These are phyloP conservation scores for Globisporangium yorkense DNA, from an alignment of 352 stramenopile genomes.

Conservation along the genomic window DNA sequence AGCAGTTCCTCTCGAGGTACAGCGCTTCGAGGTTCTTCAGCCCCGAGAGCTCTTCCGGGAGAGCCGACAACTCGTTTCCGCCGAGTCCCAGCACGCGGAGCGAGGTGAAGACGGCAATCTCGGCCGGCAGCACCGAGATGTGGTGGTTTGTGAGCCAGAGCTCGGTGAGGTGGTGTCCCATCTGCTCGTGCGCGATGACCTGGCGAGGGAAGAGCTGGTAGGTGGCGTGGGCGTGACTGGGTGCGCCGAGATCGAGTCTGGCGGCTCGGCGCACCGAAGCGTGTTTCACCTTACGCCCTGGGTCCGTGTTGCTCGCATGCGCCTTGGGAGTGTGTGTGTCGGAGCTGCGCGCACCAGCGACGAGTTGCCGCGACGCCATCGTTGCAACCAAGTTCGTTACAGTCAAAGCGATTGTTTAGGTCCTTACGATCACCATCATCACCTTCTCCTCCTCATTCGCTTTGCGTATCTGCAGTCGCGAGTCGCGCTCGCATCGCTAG, in stretches of 20 bases:
- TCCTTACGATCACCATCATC: no score
- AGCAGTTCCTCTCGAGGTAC: slow-evolving; percentile 59
- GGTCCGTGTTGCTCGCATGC: background rate
- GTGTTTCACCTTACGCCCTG: background rate
- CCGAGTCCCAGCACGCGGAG: slow-evolving; percentile 55
- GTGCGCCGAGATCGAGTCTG: slow-evolving; percentile 36
- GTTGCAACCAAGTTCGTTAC: no score
- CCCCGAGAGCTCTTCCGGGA: slow-evolving; percentile 34
- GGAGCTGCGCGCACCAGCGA: background rate
- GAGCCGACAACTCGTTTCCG: slow-evolving; percentile 41
- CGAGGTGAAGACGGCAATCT: slow-evolving; percentile 36
- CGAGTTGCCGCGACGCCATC: no score
- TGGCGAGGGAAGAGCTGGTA: slow-evolving; percentile 38
- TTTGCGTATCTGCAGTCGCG: no score
- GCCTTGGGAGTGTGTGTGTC: background rate
- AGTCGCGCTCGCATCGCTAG: background rate
- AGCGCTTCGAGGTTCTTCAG: slow-evolving; percentile 41
- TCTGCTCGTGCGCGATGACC: slow-evolving; percentile 25
- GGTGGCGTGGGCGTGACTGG: background rate
- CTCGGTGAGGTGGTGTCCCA: slow-evolving; percentile 35
- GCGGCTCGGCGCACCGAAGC: slow-evolving; percentile 14
- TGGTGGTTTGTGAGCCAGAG: slow-evolving; percentile 69
- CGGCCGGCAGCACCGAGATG: slow-evolving; percentile 27
- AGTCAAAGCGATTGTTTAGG: no score
- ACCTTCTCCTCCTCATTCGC: no score